These are phyloP conservation scores for Chaetothyriales sp. DNA, from an alignment of 2,329 filamentous ascomycete genomes.

Conservation along the genomic window DNA sequence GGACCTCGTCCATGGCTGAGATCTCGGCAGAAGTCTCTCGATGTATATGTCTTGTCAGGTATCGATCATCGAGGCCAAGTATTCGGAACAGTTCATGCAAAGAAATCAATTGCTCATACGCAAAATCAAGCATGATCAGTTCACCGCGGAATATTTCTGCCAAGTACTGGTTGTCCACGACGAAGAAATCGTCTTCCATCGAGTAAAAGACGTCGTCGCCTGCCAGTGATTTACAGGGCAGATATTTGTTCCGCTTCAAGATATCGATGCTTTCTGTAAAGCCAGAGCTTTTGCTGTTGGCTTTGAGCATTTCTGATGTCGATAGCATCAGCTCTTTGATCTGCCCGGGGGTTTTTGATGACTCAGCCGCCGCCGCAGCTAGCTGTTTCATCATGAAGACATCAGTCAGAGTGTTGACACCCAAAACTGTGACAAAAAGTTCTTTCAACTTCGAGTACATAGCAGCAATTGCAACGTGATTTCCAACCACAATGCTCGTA, in stretches of 20 bases:
- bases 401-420: conserved; percentile 4
- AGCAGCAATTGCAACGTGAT: conserved; percentile 5
- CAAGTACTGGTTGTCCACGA: conserved; percentile 6
- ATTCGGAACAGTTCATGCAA: conserved; percentile 6
- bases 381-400: conserved; percentile 10
- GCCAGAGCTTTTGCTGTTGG: conserved; percentile 1
- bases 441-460: conserved; percentile 4
- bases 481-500: conserved; percentile 4
- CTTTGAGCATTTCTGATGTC: conserved; percentile 2
- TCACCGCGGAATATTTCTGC: conserved; percentile 3
- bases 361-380: conserved; percentile 2
- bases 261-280: conserved; percentile 6
- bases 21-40: conserved; percentile 1
- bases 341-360: conserved; percentile 1
- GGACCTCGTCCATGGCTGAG: conserved; percentile 1
- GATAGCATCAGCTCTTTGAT: conserved; percentile 7
- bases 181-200: conserved; percentile 5
- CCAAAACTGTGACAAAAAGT: conserved; percentile 7
- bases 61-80: conserved; percentile 6
- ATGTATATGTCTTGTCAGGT: conserved; percentile 5
- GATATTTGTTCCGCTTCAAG: conserved; percentile 3
- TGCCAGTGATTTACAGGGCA: conserved; percentile 4
- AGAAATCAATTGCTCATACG: conserved; percentile 5
- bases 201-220: conserved; percentile 2
- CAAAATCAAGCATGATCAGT: conserved; percentile 7